Evolutionary conservation across 148 eudicot genomes (phyloP).

Genomic region (Persicaria tinctoria): DNA sequence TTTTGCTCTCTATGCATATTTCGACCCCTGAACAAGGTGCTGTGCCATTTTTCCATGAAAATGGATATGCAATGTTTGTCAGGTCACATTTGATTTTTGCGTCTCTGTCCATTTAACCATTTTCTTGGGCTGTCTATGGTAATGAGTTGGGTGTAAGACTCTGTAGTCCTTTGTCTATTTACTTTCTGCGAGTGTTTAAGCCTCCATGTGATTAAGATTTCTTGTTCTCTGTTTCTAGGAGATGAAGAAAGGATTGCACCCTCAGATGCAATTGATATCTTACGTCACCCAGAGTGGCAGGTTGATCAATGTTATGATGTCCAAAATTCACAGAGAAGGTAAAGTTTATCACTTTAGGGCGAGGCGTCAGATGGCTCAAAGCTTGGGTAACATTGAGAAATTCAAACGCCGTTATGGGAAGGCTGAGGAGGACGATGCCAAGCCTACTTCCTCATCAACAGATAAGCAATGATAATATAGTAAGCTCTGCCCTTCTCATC

Average conservation of each 20-base stretch:
- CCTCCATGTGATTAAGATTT: too few relatives aligned
- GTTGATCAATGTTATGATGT: slow-evolving; percentile 73
- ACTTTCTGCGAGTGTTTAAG: too few relatives aligned
- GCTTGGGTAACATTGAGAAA: slow-evolving; percentile 71
- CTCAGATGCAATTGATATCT: slow-evolving; percentile 71
- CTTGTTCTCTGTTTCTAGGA: neutral
- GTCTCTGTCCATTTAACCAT: too few relatives aligned
- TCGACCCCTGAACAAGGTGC: too few relatives aligned
- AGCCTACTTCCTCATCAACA: neutral
- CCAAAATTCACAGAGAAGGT: slow-evolving; percentile 63
- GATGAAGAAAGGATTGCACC: slow-evolving; percentile 76
- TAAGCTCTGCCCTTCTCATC: neutral
- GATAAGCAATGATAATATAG: slow-evolving; percentile 3
- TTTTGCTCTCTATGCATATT: too few relatives aligned
- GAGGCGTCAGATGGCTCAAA: slow-evolving; percentile 70
- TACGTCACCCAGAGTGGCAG: slow-evolving; percentile 62
- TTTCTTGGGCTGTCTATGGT: too few relatives aligned
- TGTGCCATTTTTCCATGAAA: too few relatives aligned
- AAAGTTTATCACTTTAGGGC: slow-evolving; percentile 86
- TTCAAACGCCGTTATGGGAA: slow-evolving; percentile 64
- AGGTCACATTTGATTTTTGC: too few relatives aligned
- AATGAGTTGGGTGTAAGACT: too few relatives aligned
- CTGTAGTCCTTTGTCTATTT: too few relatives aligned
- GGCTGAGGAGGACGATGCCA: slow-evolving; percentile 31
- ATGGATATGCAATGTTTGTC: too few relatives aligned